Base-by-base conservation (phyloP, 1,284 basidiomycete genomes). In the Ceratobasidium sp. region DNA sequence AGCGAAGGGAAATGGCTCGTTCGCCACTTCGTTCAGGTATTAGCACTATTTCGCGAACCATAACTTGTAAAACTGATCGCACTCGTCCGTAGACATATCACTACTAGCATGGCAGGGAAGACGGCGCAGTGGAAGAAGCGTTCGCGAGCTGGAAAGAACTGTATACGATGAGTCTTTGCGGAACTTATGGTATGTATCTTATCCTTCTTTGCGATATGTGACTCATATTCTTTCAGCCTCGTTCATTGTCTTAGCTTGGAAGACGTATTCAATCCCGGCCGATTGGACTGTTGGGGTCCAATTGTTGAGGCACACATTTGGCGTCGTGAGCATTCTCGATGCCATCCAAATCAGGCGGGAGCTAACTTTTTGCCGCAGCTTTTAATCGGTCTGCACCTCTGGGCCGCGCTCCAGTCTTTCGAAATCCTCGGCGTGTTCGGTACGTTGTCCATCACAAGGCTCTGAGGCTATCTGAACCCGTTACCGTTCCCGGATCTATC, bases 121-220 rank as follows among this genome's bases (percentile, higher is more conserved):
- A 82, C 19, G 80, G 91, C 69, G 96, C 96, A 0, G 90, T 97
- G 13, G 89, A 91, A 65, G 97, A 99, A 82, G 95, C 97, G 0
- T 99, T 99, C 81, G 87, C 88, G 44, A 97, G 97, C 83, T 99
- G 97, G 96, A 99, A 99, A 84, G 88, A 89, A 6, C 88, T 95
- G 49, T 99, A 97, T 84, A 99, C 99, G 84, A 85, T 96, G 82
- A 95, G 93, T 82, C 88, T 97, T 85, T 92, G 92, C 82, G 98
- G 99, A 95, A 97, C 93, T 8, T 98, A 98, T 83, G 90, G 95
- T 95, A 79, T 56, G 89, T 88, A 22, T 46, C 77, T 78, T 83
- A 62, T 79, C n/a, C 13, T 19, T 56, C 2, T 25, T 5, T 6
- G 11, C 61, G 46, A 34, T 43, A 9, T 32, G 32, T 32, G 25